phyloP scores from a whole-genome alignment of 306 rosid genomes.

The Vigna unguiculata region DNA sequence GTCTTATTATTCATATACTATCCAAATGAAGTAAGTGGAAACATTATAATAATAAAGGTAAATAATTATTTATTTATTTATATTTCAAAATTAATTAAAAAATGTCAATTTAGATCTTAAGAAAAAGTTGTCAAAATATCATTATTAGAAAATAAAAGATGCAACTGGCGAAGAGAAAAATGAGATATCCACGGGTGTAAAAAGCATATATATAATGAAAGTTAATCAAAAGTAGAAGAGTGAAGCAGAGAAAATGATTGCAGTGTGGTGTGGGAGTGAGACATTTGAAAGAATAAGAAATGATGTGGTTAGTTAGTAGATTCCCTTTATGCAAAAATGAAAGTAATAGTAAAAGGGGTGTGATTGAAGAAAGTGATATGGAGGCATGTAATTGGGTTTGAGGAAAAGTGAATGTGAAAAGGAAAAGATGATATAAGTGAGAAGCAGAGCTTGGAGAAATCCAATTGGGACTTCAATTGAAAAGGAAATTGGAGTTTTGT shows the following conservation, averaged over 20 bases:
- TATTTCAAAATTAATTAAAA: no score
- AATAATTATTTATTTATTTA: no score
- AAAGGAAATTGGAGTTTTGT: slow-evolving; percentile 34
- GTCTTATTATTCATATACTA: slow-evolving; percentile 14
- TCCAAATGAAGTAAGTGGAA: slow-evolving; percentile 40
- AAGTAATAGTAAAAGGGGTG: slow-evolving; percentile 2
- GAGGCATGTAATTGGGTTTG: slow-evolving; percentile 30
- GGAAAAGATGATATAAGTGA: slow-evolving; percentile 35
- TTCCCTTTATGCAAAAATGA: slow-evolving; percentile 41
- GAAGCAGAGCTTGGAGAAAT: slow-evolving; percentile 27
- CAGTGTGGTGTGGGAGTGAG: slow-evolving; percentile 1
- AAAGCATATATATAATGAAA: slow-evolving; percentile 16
- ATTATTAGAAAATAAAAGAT: slow-evolving; percentile 38
- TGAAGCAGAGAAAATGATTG: slow-evolving; percentile 45
- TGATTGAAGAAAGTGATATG: not conserved
- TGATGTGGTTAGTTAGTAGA: slow-evolving; percentile 24
- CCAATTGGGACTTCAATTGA: slow-evolving; percentile 30
- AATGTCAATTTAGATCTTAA: no score
- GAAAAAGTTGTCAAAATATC: no score
- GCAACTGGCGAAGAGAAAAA: slow-evolving; percentile 28
- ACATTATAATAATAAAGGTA: no score
- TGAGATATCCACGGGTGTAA: slow-evolving; percentile 6
- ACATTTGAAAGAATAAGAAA: slow-evolving; percentile 22
- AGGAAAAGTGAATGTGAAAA: slow-evolving; percentile 21
- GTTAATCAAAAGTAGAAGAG: slow-evolving; percentile 15